phyloP scores from a whole-genome alignment of 2,329 filamentous ascomycete genomes.

The Huntiella savannae region DNA sequence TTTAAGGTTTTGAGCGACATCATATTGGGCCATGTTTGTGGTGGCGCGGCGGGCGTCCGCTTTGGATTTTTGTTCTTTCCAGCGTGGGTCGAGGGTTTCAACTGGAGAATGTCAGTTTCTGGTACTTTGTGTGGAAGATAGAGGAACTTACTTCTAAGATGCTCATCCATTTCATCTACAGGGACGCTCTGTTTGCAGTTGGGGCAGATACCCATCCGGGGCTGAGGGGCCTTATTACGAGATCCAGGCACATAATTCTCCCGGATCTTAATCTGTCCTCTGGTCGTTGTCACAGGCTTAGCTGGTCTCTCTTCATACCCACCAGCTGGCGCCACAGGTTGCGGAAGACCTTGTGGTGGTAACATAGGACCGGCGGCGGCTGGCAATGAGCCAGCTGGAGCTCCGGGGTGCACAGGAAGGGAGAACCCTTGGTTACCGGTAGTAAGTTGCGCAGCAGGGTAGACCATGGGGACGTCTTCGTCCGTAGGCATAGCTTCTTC shows the following conservation, averaged over 20 bases:
- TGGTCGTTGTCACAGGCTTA: constrained; percentile 43
- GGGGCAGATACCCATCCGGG: constrained; percentile 54
- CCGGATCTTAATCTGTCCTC: constrained; percentile 71
- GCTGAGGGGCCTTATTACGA: constrained; percentile 37
- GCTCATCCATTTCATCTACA: constrained; percentile 69
- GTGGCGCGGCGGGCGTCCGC: constrained; percentile 67
- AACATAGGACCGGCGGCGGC: constrained; percentile 18
- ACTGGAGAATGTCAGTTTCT: constrained; percentile 33
- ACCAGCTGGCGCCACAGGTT: constrained; percentile 14
- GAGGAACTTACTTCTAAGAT: constrained; percentile 58
- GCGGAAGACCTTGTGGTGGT: not conserved
- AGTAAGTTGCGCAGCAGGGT: constrained; percentile 21
- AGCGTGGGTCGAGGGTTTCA: constrained; percentile 78
- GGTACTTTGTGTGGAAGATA: not conserved
- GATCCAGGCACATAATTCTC: constrained; percentile 83
- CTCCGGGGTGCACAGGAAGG: constrained; percentile 27
- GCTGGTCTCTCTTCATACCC: constrained; percentile 50
- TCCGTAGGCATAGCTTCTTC: constrained; percentile 89
- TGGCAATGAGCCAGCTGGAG: constrained; percentile 19
- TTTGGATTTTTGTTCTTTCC: constrained; percentile 90
- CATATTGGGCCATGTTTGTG: constrained; percentile 67
- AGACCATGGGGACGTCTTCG: constrained; percentile 22
- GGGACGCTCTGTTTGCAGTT: constrained; percentile 87
- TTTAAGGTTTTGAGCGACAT: constrained; percentile 88
- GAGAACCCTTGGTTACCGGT: constrained; percentile 19